A percentile compares a stretch with the other conserved stretches of the same genome.
Evolutionary conservation across 2,329 filamentous ascomycete genomes (phyloP).

Genomic region (Paramyrothecium roridum): DNA sequence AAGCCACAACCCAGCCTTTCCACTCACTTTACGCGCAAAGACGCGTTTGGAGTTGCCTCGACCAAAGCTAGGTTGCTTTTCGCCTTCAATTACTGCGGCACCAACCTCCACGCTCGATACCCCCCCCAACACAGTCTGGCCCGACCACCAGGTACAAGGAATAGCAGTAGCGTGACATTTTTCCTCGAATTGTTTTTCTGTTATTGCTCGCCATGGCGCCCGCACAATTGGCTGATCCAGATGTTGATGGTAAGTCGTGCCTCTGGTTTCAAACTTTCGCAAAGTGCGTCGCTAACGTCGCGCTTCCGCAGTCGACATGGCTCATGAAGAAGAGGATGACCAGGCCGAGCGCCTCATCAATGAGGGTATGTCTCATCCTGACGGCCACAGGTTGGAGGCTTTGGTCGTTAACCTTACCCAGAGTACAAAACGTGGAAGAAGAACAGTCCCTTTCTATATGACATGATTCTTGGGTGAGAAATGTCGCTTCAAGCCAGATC

Average conservation of each 20-base stretch:
- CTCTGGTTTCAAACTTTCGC: background rate
- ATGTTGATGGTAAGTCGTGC: constrained; percentile 28
- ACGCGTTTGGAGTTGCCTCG: constrained; percentile 1
- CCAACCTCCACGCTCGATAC: background rate
- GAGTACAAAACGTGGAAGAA: constrained; percentile 99
- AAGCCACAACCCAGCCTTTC: constrained; percentile 1
- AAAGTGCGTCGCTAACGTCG: constrained; percentile 5
- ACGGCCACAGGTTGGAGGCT: background rate
- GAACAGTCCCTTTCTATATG: constrained; percentile 96
- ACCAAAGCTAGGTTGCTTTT: background rate
- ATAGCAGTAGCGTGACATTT: constrained; percentile 8
- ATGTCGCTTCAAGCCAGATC: constrained; percentile 3
- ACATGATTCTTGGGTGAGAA: constrained; percentile 80
- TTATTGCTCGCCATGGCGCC: constrained; percentile 27
- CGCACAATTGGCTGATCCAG: constrained; percentile 29
- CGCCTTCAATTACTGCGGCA: background rate
- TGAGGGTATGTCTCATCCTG: constrained; percentile 57
- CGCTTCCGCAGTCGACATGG: constrained; percentile 29
- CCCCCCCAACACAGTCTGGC: background rate
- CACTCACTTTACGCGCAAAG: constrained; percentile 31
- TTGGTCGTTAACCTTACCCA: constrained; percentile 29
- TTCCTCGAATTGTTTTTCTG: background rate
- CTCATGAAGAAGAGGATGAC: constrained; percentile 67
- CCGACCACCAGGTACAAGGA: constrained; percentile 1
- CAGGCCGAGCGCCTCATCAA: constrained; percentile 87